phyloP scores from a whole-genome alignment of 768 basidiomycete species.

The Kwoniella mangroviensis region DNA sequence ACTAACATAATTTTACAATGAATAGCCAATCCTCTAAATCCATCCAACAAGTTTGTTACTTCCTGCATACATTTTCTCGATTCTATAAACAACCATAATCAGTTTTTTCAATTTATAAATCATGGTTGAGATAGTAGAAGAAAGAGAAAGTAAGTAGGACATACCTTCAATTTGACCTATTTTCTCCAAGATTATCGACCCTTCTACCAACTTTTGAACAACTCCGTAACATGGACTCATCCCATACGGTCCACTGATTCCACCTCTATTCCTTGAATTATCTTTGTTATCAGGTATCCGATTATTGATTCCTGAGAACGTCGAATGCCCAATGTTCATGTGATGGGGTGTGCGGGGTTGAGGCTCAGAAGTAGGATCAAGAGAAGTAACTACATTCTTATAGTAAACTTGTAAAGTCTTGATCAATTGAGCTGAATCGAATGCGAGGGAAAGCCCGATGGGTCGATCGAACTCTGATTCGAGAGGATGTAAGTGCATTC shows the following conservation, averaged over 20 bases:
- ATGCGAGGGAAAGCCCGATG: slow-evolving; percentile 1
- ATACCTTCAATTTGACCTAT: slow-evolving; percentile 18
- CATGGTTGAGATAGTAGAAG: no score
- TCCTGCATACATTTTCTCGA: background rate
- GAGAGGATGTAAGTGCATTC: slow-evolving; percentile 27
- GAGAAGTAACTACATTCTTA: background rate
- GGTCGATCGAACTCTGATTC: slow-evolving; percentile 21
- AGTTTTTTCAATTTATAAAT: no score
- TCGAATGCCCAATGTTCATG: background rate
- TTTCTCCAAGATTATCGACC: slow-evolving; percentile 17
- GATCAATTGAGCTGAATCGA: slow-evolving; percentile 21
- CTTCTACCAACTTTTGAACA: slow-evolving; percentile 24
- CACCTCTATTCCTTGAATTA: slow-evolving; percentile 6
- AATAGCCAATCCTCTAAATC: background rate
- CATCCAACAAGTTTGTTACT: background rate
- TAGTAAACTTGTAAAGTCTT: slow-evolving; percentile 2
- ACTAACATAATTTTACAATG: background rate
- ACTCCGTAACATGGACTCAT: slow-evolving; percentile 25
- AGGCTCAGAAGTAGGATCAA: background rate
- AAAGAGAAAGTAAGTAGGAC: background rate
- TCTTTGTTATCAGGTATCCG: background rate
- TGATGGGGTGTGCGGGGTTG: background rate
- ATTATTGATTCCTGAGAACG: background rate
- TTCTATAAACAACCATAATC: no score
- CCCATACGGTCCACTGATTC: slow-evolving; percentile 32